Evolutionary conservation across 2,329 filamentous ascomycete genomes (phyloP).

Genomic region (Xylogone sp.): DNA sequence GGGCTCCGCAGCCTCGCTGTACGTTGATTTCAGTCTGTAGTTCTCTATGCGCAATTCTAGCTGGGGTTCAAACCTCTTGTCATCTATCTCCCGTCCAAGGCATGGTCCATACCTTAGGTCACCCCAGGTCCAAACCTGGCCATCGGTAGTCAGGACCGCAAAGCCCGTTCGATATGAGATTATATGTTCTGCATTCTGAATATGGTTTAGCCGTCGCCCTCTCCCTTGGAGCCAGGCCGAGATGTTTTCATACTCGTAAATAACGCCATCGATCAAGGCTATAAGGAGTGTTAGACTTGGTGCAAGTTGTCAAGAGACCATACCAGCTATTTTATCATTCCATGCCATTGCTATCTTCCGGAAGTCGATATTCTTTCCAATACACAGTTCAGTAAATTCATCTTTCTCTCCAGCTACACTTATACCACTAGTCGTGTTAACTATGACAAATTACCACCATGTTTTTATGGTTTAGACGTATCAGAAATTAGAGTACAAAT

Average conservation of each 20-base stretch:
- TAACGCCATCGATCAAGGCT: neutral
- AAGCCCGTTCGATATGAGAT: slow-evolving; percentile 35
- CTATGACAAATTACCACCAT: slow-evolving; percentile 7
- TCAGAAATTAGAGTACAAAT: neutral
- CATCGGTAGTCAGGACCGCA: slow-evolving; percentile 30
- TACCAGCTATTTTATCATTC: slow-evolving; percentile 18
- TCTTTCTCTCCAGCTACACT: slow-evolving; percentile 26
- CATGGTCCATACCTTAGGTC: slow-evolving; percentile 55
- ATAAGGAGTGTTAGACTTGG: neutral
- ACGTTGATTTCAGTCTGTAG: neutral
- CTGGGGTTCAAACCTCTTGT: slow-evolving; percentile 9
- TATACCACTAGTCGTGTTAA: slow-evolving; percentile 18
- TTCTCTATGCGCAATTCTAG: neutral
- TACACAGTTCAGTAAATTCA: slow-evolving; percentile 12
- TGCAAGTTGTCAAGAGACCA: neutral
- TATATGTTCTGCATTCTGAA: slow-evolving; percentile 8
- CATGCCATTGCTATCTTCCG: slow-evolving; percentile 29
- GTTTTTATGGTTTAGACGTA: neutral
- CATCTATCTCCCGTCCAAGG: slow-evolving; percentile 45
- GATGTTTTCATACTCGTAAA: neutral
- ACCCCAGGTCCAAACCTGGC: slow-evolving; percentile 43
- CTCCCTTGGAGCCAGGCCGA: neutral
- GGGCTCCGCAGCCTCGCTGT: slow-evolving; percentile 27
- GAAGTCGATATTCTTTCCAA: slow-evolving; percentile 20
- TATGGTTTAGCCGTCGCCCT: neutral